Base-by-base conservation (phyloP, 306 rosid genomes). In the Erythrophleum fordii region DNA sequence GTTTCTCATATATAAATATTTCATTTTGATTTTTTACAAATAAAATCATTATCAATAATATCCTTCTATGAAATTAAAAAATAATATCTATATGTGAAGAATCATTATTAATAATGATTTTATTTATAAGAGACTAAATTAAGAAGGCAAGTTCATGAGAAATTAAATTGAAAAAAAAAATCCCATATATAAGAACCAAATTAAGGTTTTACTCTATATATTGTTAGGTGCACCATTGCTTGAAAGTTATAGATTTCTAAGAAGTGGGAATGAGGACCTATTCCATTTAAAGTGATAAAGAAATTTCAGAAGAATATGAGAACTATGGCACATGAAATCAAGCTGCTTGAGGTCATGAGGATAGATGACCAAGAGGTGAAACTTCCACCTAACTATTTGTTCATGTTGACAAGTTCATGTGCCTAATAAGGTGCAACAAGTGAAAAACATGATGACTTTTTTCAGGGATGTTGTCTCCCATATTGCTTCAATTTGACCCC, bases 391-490 rank as follows among this genome's bases (percentile, higher is more conserved):
- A 16, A 62, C 25, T 48, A 20, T 23, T 59, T 75, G 58, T 59
- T 62, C 73, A 34, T 17, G 42, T 25, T 55, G 69, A 68, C 68
- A 41, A 23, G 34, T 69, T 69, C 46, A 78, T 39, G 35, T 69
- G 76, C 51, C 64, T 22, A 20, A 68, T 12, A 68, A 20, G 64
- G 23, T 48, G 29, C 35, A 66, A 29, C 46, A 28, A 29, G 13
- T 45, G 28, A 17, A n/a, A 14, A 45, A 62, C 75, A 77, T 8
- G 26, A 1, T 51, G 51, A 23, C 53, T 23, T 48, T 51, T 42
- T 28, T 9, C 4, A 6, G 69, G 82, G 76, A 78, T 69, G 22
- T 18, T 78, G 82, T 69, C 81, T 52, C 56, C 69, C 49, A 23
- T 22, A 39, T 67, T 53, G 68, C 76, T 78, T 78, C 45, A 78